A percentile compares a stretch with the other conserved stretches of the same genome.
phyloP scores from a whole-genome alignment of 164 flowering plant species.

The Vitis cinerea region DNA sequence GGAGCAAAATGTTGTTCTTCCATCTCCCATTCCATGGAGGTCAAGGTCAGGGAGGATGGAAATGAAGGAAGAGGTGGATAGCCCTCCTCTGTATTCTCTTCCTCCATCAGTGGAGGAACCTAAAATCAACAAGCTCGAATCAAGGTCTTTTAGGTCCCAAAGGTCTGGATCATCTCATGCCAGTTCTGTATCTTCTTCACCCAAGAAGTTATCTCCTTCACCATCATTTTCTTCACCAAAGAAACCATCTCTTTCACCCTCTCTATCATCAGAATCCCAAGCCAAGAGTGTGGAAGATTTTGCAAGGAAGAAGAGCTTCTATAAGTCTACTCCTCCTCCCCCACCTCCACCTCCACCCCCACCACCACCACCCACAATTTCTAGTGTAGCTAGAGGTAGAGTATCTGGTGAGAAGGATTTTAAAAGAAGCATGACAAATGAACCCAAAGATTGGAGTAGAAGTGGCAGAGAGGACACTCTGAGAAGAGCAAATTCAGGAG shows the following conservation, averaged over 20 bases:
- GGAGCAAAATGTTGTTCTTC: conserved; percentile 56
- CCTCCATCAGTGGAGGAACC: conserved; percentile 36
- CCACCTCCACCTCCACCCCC: conserved; percentile 41
- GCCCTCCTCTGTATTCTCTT: conserved; percentile 19
- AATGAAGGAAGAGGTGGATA: conserved; percentile 33
- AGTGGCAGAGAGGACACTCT: neutral
- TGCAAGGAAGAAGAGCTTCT: conserved; percentile 31
- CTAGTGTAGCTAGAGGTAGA: neutral
- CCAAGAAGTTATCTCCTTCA: conserved; percentile 41
- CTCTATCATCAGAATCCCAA: conserved; percentile 42
- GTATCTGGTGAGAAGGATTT: conserved; percentile 15
- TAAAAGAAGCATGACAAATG: conserved; percentile 23
- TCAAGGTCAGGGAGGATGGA: conserved; percentile 80
- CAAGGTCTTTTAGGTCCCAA: conserved; percentile 28
- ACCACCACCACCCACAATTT: conserved; percentile 27
- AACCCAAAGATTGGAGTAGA: conserved; percentile 9
- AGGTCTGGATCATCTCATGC: conserved; percentile 22
- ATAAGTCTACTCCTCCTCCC: conserved; percentile 35
- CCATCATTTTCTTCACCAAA: conserved; percentile 27
- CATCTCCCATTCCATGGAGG: conserved; percentile 87
- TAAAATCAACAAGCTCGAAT: conserved; percentile 29
- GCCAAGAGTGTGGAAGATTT: conserved; percentile 50
- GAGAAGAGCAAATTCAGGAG: conserved; percentile 2
- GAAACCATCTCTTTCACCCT: conserved; percentile 42
- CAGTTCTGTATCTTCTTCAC: conserved; percentile 26